Percentiles rank a stretch among this genome's conserved stretches.
These are phyloP conservation scores for Coemansia sp. DNA, from an alignment of 192 early-diverging fungal species.

Conservation along the genomic window DNA sequence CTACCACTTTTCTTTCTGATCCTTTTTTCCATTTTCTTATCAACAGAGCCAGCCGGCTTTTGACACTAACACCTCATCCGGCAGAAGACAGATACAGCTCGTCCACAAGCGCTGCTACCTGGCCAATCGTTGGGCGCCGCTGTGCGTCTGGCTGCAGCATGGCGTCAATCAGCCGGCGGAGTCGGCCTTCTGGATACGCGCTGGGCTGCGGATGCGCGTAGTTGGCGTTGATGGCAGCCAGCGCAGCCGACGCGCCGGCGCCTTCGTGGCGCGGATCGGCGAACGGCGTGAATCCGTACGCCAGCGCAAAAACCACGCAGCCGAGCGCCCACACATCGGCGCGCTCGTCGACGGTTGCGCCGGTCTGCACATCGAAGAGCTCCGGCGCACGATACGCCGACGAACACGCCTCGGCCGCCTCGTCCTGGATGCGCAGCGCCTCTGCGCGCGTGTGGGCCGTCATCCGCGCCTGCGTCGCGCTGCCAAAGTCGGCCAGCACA, in stretches of 20 bases:
- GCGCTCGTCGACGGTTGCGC: constrained; percentile 61
- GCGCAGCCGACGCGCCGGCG: constrained; percentile 68
- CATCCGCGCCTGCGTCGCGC: constrained; percentile 60
- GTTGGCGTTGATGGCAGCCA: constrained; percentile 70
- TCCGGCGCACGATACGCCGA: constrained; percentile 80
- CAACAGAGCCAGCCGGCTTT: too few relatives aligned
- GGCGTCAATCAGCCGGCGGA: constrained; percentile 59
- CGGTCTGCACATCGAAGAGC: constrained; percentile 76
- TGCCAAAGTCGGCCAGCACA: constrained; percentile 80
- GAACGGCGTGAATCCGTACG: constrained; percentile 70
- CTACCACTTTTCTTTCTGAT: not conserved
- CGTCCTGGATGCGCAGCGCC: constrained; percentile 69
- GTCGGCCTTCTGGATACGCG: constrained; percentile 55
- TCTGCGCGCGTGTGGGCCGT: constrained; percentile 57
- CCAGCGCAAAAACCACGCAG: constrained; percentile 71
- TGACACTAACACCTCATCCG: not conserved
- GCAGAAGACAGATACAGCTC: constrained; percentile 13
- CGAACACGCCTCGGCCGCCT: constrained; percentile 68
- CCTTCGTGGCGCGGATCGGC: constrained; percentile 61
- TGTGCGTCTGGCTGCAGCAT: constrained; percentile 65
- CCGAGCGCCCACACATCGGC: constrained; percentile 81
- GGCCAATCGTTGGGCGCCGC: constrained; percentile 60
- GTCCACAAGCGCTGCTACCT: constrained; percentile 51
- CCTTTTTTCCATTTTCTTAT: constrained; percentile 5
- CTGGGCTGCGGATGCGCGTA: constrained; percentile 56